Percentiles rank a stretch among this genome's conserved stretches.
Conservation (phyloP, 2,329 filamentous ascomycete genomes). For the Colletotrichum sp. region DNA sequence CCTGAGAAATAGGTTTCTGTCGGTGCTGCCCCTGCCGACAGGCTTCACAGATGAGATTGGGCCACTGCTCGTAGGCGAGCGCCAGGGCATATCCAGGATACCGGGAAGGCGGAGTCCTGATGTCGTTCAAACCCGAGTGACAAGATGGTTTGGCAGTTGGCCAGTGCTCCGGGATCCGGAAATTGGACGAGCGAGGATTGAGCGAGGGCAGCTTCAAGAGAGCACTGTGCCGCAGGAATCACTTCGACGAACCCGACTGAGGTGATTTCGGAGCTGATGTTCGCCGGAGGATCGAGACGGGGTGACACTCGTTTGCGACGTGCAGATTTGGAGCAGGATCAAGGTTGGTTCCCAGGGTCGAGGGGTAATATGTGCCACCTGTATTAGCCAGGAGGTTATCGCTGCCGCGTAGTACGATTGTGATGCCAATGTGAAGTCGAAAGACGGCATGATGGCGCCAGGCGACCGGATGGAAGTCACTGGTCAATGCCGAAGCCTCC, state of each 20-base stretch:
- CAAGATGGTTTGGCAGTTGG: neutral
- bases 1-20: neutral
- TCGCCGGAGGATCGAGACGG: neutral
- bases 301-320: conserved; percentile 6
- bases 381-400: neutral
- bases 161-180: neutral
- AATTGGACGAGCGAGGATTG: neutral
- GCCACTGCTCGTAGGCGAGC: neutral
- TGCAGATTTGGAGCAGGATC: neutral
- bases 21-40: neutral
- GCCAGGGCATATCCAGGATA: neutral
- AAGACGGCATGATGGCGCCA: conserved; percentile 1
- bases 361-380: neutral
- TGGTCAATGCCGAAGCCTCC: conserved; percentile 9
- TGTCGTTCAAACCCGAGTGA: neutral
- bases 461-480: neutral
- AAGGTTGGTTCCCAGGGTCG: neutral
- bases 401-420: neutral
- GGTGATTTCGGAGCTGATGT: neutral
- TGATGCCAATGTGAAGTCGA: neutral
- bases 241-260: neutral
- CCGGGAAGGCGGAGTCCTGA: neutral
- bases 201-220: neutral
- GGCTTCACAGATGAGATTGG: neutral
- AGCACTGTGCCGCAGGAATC: neutral